phyloP scores from a whole-genome alignment of 352 stramenopile species.

The Elongisporangium senticosum region DNA sequence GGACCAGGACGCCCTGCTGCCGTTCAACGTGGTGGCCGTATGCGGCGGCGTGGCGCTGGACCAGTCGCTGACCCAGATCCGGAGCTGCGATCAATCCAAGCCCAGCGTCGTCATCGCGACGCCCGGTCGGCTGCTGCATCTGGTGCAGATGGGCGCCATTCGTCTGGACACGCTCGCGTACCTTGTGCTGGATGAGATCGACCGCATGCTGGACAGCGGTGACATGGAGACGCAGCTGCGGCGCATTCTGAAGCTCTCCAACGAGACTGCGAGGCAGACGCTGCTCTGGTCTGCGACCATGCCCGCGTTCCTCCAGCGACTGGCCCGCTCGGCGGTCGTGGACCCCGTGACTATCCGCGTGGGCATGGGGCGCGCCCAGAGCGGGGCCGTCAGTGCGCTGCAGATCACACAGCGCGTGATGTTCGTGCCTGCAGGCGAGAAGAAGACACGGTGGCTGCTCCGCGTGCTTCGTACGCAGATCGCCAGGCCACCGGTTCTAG shows the following conservation, averaged over 20 bases:
- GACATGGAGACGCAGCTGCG: constrained; percentile 92
- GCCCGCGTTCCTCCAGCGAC: constrained; percentile 75
- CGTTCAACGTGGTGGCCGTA: constrained; percentile 29
- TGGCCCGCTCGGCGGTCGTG: constrained; percentile 91
- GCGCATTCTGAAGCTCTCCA: constrained; percentile 84
- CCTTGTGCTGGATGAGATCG: constrained; percentile 95
- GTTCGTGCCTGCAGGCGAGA: constrained; percentile 43
- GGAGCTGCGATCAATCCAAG: constrained; percentile 24
- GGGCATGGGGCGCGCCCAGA: constrained; percentile 37
- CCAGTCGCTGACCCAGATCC: constrained; percentile 22
- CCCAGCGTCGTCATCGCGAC: constrained; percentile 39
- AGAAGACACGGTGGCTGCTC: constrained; percentile 32
- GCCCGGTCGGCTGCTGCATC: constrained; percentile 50
- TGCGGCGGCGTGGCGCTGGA: constrained; percentile 36
- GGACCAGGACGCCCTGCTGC: neutral
- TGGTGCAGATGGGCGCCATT: constrained; percentile 23
- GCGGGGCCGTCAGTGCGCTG: constrained; percentile 33
- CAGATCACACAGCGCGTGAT: constrained; percentile 89
- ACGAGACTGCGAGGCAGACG: constrained; percentile 62
- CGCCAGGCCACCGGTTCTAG: constrained; percentile 88
- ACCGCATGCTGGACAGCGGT: constrained; percentile 91
- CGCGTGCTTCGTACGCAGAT: constrained; percentile 47
- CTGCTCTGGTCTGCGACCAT: constrained; percentile 96
- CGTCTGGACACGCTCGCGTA: constrained; percentile 27
- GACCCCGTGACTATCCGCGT: constrained; percentile 91